A percentile compares a stretch with the other conserved stretches of the same genome.
Conservation (phyloP, 257 asterid genomes). For the Ligustrum vulgare region DNA sequence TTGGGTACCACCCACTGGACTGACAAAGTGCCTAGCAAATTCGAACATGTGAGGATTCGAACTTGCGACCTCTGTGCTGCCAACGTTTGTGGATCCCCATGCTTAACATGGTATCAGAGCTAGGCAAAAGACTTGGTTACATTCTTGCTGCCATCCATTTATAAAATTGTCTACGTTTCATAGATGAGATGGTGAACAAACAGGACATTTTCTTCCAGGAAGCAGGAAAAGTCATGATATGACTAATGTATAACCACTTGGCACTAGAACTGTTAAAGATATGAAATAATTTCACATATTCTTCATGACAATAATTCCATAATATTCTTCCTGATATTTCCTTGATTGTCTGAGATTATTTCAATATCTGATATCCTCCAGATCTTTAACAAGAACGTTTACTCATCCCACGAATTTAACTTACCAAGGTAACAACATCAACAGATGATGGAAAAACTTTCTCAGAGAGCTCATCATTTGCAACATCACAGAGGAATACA, state of each 20-base stretch:
- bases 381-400: not conserved
- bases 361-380: not conserved
- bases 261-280: too few species aligned
- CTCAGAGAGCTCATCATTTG: conserved; percentile 58
- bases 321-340: not conserved
- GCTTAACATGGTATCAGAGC: not conserved
- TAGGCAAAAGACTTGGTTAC: not conserved
- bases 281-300: not conserved
- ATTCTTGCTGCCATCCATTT: not conserved
- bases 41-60: too few species aligned
- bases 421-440: conserved; percentile 75
- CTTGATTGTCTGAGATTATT: not conserved
- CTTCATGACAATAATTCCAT: not conserved
- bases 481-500: conserved; percentile 66
- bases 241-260: too few species aligned
- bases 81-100: too few species aligned
- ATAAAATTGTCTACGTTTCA: not conserved
- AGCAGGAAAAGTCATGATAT: too few species aligned
- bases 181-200: not conserved
- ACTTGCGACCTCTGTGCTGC: too few species aligned
- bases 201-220: not conserved
- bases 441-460: conserved; percentile 58
- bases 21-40: too few species aligned
- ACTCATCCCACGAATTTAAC: conserved; percentile 23
- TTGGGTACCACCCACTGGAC: too few species aligned